Evolutionary conservation across 257 asterid genomes (phyloP).

Genomic region (Capsicum baccatum): DNA sequence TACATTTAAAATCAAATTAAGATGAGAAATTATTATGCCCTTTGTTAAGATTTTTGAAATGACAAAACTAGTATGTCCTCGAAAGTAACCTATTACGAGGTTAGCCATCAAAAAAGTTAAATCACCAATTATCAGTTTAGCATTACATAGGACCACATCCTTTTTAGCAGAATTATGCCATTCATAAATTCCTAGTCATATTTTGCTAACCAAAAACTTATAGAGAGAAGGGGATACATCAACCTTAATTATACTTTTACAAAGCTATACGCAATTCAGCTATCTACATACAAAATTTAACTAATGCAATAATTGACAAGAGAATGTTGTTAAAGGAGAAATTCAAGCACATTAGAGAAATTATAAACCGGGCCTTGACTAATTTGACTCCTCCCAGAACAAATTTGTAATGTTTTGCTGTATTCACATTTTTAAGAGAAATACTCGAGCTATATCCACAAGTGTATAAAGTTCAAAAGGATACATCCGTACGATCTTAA

Average conservation of each 20-base stretch:
- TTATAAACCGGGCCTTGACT: background rate
- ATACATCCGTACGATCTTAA: background rate
- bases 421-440: background rate
- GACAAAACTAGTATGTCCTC: background rate
- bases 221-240: background rate
- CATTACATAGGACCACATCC: background rate
- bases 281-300: background rate
- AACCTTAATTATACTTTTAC: background rate
- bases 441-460: background rate
- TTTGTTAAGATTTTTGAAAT: background rate
- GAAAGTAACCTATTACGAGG: background rate
- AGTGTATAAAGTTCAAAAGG: background rate
- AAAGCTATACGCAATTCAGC: constrained; percentile 18
- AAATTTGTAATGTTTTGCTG: background rate
- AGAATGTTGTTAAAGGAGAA: background rate
- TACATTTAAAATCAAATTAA: background rate
- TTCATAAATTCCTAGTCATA: background rate
- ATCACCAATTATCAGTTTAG: background rate
- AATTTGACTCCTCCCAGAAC: background rate
- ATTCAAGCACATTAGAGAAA: background rate
- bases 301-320: background rate
- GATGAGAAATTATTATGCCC: background rate
- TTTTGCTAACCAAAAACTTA: constrained; percentile 13
- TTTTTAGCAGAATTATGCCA: background rate
- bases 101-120: background rate